Evolutionary conservation across 371 early-diverging fungal genomes (phyloP).

Genomic region (Mortierella sp.): DNA sequence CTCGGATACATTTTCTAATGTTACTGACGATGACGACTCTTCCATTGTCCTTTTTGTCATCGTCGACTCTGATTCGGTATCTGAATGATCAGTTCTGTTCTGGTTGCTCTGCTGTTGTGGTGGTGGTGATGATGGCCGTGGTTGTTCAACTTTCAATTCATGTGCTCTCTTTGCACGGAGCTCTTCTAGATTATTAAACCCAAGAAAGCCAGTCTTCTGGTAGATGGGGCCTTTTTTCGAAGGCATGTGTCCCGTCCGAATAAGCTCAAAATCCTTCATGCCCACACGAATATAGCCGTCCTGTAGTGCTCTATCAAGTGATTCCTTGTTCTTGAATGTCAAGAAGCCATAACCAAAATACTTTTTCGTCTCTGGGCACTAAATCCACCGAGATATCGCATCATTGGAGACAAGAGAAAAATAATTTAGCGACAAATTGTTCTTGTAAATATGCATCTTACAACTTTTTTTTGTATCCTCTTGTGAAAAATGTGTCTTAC

Average conservation of each 20-base stretch:
- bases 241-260: slow-evolving; percentile 20
- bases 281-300: slow-evolving; percentile 42
- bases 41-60: neutral
- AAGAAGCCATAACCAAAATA: slow-evolving; percentile 54
- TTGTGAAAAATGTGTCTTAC: slow-evolving; percentile 27
- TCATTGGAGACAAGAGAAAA: neutral
- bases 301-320: slow-evolving; percentile 26
- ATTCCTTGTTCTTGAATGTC: slow-evolving; percentile 42
- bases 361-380: slow-evolving; percentile 49
- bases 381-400: too few relatives aligned
- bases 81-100: too few relatives aligned
- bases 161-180: slow-evolving; percentile 18
- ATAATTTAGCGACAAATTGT: neutral
- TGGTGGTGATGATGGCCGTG: too few relatives aligned
- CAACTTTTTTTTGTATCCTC: too few relatives aligned
- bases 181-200: slow-evolving; percentile 30
- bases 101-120: neutral
- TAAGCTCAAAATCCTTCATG: slow-evolving; percentile 42
- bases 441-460: too few relatives aligned
- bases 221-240: slow-evolving; percentile 2
- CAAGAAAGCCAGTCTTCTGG: slow-evolving; percentile 33
- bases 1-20: neutral
- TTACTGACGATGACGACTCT: neutral
- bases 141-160: neutral
- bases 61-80: too few relatives aligned